phyloP scores from a whole-genome alignment of 2,329 filamentous ascomycete genomes.

The Phialocephala sp. region DNA sequence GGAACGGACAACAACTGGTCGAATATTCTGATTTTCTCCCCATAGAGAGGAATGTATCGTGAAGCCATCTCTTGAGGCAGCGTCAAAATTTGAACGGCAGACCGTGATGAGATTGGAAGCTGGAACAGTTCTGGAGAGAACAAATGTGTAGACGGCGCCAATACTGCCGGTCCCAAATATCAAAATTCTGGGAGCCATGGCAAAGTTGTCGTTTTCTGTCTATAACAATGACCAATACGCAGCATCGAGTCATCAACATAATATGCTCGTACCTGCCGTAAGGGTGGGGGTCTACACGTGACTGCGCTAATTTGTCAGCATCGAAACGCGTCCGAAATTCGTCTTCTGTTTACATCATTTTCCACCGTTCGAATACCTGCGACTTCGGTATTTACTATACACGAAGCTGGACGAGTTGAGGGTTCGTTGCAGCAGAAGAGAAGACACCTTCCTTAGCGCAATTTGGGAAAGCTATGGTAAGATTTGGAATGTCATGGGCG shows the following conservation, averaged over 20 bases:
- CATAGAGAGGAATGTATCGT: slow-evolving; percentile 32
- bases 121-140: slow-evolving; percentile 38
- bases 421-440: neutral
- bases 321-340: neutral
- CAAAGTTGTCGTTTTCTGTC: neutral
- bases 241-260: neutral
- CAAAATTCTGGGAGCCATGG: slow-evolving; percentile 17
- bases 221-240: neutral
- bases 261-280: too few relatives aligned
- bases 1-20: slow-evolving; percentile 29
- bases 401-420: neutral
- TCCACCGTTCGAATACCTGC: neutral
- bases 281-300: slow-evolving; percentile 6
- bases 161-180: slow-evolving; percentile 41
- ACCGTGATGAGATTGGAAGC: slow-evolving; percentile 40
- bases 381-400: neutral
- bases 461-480: neutral
- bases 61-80: slow-evolving; percentile 29
- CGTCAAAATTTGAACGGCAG: slow-evolving; percentile 44
- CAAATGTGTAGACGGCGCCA: slow-evolving; percentile 41
- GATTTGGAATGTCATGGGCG: neutral
- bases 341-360: neutral
- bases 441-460: neutral
- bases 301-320: neutral
- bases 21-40: slow-evolving; percentile 24